A percentile compares a stretch with the other conserved stretches of the same genome.
Conservation (phyloP, 1,284 basidiomycete species). For the Heliocybe sulcata region DNA sequence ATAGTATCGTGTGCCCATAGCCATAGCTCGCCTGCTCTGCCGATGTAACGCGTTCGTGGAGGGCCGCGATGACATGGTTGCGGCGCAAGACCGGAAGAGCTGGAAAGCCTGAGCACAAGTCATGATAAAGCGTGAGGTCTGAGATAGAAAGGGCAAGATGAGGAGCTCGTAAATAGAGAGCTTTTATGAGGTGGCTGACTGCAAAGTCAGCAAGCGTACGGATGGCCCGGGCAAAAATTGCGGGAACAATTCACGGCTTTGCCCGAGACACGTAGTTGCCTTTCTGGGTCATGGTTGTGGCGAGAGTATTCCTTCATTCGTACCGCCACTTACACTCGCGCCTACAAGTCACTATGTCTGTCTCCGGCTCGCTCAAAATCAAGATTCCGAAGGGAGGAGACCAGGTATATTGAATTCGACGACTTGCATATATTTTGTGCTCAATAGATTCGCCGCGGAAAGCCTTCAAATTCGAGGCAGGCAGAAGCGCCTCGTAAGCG, state of each 20-base stretch:
- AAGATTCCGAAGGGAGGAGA: background rate
- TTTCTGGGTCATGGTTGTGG: background rate
- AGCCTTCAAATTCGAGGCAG: background rate
- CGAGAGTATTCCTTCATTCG: background rate
- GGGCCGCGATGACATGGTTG: conserved; percentile 42
- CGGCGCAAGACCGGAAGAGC: conserved; percentile 48
- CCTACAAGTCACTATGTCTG: background rate
- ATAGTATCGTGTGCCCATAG: conserved; percentile 28
- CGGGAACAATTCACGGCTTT: background rate
- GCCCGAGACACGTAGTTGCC: background rate
- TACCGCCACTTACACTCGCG: background rate
- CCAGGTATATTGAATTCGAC: background rate
- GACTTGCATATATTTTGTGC: background rate
- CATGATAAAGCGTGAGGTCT: conserved; percentile 29
- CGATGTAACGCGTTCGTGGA: conserved; percentile 18
- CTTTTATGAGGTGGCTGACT: background rate
- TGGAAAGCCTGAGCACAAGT: conserved; percentile 40
- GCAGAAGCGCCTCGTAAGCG: background rate
- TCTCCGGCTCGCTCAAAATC: background rate
- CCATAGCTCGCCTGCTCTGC: conserved; percentile 15
- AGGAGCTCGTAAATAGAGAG: conserved; percentile 16
- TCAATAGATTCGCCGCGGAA: background rate
- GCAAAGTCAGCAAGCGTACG: background rate
- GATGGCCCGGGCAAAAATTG: background rate
- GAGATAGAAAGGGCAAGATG: conserved; percentile 10